Evolutionary conservation across 208 protist species (phyloP).

Genomic region (Lotmaria passim): DNA sequence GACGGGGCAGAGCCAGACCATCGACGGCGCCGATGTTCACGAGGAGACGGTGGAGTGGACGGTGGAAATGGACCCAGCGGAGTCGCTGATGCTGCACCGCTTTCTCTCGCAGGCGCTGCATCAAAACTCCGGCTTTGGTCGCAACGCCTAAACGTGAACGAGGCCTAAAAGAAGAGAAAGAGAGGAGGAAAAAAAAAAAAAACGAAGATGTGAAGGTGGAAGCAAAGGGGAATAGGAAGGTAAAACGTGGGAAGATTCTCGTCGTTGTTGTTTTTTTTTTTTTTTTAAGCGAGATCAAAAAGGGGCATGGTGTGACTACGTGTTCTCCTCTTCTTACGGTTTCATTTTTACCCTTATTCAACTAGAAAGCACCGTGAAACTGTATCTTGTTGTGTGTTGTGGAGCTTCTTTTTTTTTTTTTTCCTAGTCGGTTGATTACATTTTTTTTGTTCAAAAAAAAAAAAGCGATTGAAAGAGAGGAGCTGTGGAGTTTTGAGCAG

Average conservation of each 20-base stretch:
- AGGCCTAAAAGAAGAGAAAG: too few species aligned
- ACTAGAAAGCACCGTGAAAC: too few species aligned
- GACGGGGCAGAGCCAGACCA: slow-evolving; percentile 51
- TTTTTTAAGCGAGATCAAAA: too few species aligned
- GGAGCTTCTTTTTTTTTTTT: not conserved
- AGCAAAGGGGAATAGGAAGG: not conserved
- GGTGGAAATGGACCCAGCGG: slow-evolving; percentile 69
- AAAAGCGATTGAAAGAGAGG: too few species aligned
- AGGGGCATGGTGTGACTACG: too few species aligned
- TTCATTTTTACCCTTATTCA: not conserved
- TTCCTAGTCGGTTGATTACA: not conserved
- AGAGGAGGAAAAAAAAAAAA: slow-evolving; percentile 6
- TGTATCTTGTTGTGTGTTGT: too few species aligned
- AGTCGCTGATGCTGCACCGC: slow-evolving; percentile 88
- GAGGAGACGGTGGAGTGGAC: slow-evolving; percentile 78
- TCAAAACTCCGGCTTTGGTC: slow-evolving; percentile 78
- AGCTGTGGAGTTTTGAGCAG: too few species aligned
- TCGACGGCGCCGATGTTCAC: slow-evolving; percentile 46
- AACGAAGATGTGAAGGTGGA: not conserved
- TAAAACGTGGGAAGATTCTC: not conserved
- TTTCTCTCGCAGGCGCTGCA: slow-evolving; percentile 84
- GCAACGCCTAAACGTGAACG: slow-evolving; percentile 1
- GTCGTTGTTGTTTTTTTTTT: too few species aligned
- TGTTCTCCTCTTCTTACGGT: not conserved
- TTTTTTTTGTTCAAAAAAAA: too few species aligned